phyloP scores from a whole-genome alignment of 1,139 yeast genomes.

The Groenewaldozyma auringiensis region DNA sequence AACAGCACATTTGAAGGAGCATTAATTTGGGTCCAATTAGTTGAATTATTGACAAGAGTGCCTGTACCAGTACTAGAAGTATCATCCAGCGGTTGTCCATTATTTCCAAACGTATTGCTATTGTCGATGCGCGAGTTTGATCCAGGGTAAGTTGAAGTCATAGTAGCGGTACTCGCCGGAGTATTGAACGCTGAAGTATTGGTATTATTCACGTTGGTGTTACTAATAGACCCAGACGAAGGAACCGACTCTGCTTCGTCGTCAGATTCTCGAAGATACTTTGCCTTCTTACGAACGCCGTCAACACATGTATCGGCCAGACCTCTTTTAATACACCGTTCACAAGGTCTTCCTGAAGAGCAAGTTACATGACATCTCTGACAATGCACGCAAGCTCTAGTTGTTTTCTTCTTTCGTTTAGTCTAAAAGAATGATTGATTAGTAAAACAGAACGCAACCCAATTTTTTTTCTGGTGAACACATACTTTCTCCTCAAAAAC shows the following conservation, averaged over 20 bases:
- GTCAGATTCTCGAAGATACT: conserved; percentile 42
- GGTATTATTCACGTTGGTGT: neutral
- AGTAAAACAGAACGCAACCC: too few relatives aligned
- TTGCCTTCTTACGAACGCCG: conserved; percentile 80
- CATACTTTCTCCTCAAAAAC: too few relatives aligned
- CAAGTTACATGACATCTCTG: conserved; percentile 87
- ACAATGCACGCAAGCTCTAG: conserved; percentile 87
- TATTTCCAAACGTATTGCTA: too few relatives aligned
- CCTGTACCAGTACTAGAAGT: too few relatives aligned
- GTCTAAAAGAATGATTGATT: too few relatives aligned
- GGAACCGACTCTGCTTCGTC: conserved; percentile 1
- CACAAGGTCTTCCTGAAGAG: conserved; percentile 73
- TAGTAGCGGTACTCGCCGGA: neutral
- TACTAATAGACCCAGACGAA: neutral
- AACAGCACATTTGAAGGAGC: neutral
- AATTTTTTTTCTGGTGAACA: too few relatives aligned
- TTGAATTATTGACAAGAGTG: too few relatives aligned
- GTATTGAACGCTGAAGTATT: neutral
- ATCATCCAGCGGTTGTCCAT: too few relatives aligned
- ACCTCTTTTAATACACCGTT: conserved; percentile 65
- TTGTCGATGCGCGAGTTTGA: neutral
- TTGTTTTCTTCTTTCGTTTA: conserved; percentile 46
- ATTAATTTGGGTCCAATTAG: neutral
- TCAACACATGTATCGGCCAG: conserved; percentile 67
- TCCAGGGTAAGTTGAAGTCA: neutral